A percentile compares a stretch with the other conserved stretches of the same genome.
Evolutionary conservation across 768 basidiomycete species (phyloP).

Genomic region (Suillus placidus): DNA sequence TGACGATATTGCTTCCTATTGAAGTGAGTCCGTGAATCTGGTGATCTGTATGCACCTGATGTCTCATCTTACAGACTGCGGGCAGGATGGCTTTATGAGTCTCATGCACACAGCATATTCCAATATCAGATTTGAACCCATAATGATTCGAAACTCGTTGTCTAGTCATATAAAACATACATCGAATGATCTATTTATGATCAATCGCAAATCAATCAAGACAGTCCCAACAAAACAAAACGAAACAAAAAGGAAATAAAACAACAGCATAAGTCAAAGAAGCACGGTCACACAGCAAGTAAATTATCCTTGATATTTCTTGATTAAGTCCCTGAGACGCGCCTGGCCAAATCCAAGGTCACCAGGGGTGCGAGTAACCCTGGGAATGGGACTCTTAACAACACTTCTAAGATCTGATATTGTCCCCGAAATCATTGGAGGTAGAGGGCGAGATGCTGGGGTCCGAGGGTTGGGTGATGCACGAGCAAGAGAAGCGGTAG

Average conservation of each 20-base stretch:
- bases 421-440: slow-evolving; percentile 40
- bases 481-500: slow-evolving; percentile 75
- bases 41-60: neutral
- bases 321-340: slow-evolving; percentile 74
- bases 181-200: slow-evolving; percentile 15
- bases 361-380: slow-evolving; percentile 24
- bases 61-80: slow-evolving; percentile 24
- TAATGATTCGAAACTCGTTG: neutral
- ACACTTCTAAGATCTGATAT: slow-evolving; percentile 21
- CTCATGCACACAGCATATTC: neutral
- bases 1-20: slow-evolving; percentile 49
- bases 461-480: slow-evolving; percentile 31
- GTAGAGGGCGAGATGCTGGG: slow-evolving; percentile 31
- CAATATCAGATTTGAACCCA: neutral
- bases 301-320: slow-evolving; percentile 66
- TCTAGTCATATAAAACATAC: slow-evolving; percentile 1
- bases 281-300: neutral
- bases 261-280: neutral
- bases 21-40: slow-evolving; percentile 38
- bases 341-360: slow-evolving; percentile 80
- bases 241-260: slow-evolving; percentile 1
- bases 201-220: slow-evolving; percentile 2
- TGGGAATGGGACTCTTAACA: slow-evolving; percentile 16
- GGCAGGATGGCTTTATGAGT: slow-evolving; percentile 19
- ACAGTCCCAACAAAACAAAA: neutral